Base-by-base conservation (phyloP, 352 stramenopile genomes). In the Phytophthora melonis region DNA sequence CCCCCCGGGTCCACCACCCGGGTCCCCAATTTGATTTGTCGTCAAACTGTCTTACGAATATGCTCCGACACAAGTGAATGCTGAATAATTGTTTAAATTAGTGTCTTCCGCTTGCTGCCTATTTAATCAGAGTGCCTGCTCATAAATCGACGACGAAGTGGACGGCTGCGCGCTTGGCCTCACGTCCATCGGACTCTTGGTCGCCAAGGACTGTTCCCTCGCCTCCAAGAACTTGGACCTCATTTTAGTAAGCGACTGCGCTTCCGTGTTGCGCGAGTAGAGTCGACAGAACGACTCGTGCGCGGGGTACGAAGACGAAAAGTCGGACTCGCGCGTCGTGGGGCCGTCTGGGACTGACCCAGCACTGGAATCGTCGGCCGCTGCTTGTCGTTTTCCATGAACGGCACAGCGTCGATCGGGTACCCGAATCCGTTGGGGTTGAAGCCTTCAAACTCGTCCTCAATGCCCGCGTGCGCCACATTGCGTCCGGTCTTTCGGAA, bases 241-340 rank as follows among this genome's bases (percentile, higher is more conserved):
- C 23, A 63, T 66, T 45, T 76, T 79, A 4, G 47, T 67, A 14
- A 76, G 68, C 5, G 73, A 73, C 58, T 77, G 16, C 2, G 68
- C 68, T 34, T 77, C 68, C 11, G 73, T 74, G 32, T 79, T 74
- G 53, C 72, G 66, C 18, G 73, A 73, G 52, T 79, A 79, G 32
- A 79, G 56, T 19, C 58, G 63, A 21, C 73, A 79, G 32, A 79
- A 79, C 4, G 72, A 77, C 18, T 79, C 19, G 32, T 76, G 66
- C 4, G 55, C 11, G 11, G 53, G 56, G 21, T 74, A 77, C 8
- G 73, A 76, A 23, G 59, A 53, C 8, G 68, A 25, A 23, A 65
- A 57, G 5, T 76, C 63, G 25, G 73, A 79, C 19, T 77, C 58
- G 43, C 58, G 60, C 45, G 68, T 10, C 30, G 58, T 66, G 21